A percentile compares a stretch with the other conserved stretches of the same genome.
Evolutionary conservation across 2,329 filamentous ascomycete species (phyloP).

Genomic region (Triangularia verruculosa): DNA sequence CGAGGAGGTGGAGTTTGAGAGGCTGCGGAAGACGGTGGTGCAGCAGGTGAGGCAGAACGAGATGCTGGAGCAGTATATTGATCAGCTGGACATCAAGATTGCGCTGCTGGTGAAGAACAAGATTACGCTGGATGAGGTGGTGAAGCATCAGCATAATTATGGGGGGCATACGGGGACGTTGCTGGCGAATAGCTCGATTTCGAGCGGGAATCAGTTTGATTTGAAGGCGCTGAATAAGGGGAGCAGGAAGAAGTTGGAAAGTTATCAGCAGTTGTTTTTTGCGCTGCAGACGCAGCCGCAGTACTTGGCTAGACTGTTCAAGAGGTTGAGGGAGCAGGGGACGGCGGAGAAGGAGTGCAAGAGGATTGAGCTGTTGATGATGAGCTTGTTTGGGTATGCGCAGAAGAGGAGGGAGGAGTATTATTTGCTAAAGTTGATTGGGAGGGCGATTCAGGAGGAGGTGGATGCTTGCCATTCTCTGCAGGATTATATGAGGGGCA

Average conservation of each 20-base stretch:
- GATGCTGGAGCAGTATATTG: constrained; percentile 94
- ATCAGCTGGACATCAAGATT: constrained; percentile 98
- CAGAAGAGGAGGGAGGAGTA: constrained; percentile 97
- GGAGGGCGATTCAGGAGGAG: constrained; percentile 80
- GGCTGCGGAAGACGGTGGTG: constrained; percentile 90
- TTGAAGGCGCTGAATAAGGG: constrained; percentile 97
- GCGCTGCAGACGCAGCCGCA: constrained; percentile 94
- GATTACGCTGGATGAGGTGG: constrained; percentile 95
- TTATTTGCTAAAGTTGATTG: constrained; percentile 85
- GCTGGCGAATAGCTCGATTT: constrained; percentile 82
- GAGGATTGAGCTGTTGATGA: constrained; percentile 86
- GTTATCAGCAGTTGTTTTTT: constrained; percentile 97
- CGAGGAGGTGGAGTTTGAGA: constrained; percentile 95
- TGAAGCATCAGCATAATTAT: constrained; percentile 94
- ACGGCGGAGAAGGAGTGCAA: constrained; percentile 90
- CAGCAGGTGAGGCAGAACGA: constrained; percentile 97
- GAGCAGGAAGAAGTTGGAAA: constrained; percentile 90
- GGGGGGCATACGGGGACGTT: constrained; percentile 84
- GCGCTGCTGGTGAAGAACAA: constrained; percentile 98
- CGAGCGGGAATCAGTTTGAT: constrained; percentile 88
- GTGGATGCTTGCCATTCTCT: constrained; percentile 69
- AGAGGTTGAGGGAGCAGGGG: constrained; percentile 75
- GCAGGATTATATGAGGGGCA: constrained; percentile 84
- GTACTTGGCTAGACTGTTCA: constrained; percentile 87
- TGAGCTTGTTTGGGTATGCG: constrained; percentile 95